Evolutionary conservation across 768 basidiomycete species (phyloP), one percentile per base, ranked within the genome.

Genomic region (Phylloporus arenicola): DNA sequence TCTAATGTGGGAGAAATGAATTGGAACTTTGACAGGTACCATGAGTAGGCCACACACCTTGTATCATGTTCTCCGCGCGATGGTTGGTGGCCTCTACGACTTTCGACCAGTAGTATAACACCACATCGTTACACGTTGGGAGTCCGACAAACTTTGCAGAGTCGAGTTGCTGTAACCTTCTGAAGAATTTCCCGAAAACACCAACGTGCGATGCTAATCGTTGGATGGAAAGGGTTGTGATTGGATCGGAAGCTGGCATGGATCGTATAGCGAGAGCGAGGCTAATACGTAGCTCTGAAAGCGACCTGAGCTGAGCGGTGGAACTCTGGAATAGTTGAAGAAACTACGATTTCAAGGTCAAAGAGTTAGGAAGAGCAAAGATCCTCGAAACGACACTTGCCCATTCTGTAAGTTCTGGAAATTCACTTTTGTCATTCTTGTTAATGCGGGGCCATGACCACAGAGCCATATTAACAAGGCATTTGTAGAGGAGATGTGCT

Each of bases 21-120:
- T 25, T 4, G 10, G n/a, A n/a, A n/a, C n/a, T n/a, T n/a, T n/a
- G n/a, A n/a, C n/a, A n/a, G n/a, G n/a, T n/a, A n/a, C n/a, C n/a
- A n/a, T n/a, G n/a, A n/a, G n/a, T n/a, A n/a, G n/a, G n/a, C n/a
- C n/a, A n/a, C n/a, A n/a, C n/a, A 84, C 88, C 88, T 61, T 75
- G 70, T 38, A 87, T 78, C 31, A 75, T 62, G 19, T 77, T 76
- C 12, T 72, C 60, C 6, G 81, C 71, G 34, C 74, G 75, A 33
- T 54, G 49, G 47, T 73, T 65, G 14, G 84, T 80, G n/a, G 89
- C 85, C 51, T 83, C 77, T 9, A 83, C 80, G 19, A 92, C 82
- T 60, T 87, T 82, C 27, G 76, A 78, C 90, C 90, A 92, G 61
- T 90, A 91, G 58, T 81, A 91, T 25, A 88, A 70, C 44, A 92